phyloP scores from a whole-genome alignment of 2,329 filamentous ascomycete genomes.

The Penicillium sp. region DNA sequence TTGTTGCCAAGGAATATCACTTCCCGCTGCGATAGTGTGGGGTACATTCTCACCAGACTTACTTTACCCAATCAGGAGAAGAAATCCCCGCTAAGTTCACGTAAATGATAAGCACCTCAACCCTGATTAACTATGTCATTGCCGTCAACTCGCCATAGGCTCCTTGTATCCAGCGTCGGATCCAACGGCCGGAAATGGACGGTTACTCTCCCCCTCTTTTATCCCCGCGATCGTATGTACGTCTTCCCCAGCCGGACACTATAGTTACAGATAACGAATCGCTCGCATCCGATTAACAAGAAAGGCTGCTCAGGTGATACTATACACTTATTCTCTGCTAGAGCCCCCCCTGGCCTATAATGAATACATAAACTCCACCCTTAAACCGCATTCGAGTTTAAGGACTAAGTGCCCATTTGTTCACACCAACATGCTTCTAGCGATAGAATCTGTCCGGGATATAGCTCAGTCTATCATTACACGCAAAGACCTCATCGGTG shows the following conservation, averaged over 20 bases:
- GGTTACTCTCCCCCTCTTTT: conserved; percentile 5
- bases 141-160: neutral
- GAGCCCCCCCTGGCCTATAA: neutral
- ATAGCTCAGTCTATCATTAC: neutral
- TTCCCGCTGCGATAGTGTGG: neutral
- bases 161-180: conserved; percentile 15
- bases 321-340: neutral
- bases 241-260: neutral
- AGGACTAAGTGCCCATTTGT: neutral
- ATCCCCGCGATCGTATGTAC: conserved; percentile 3
- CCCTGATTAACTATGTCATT: conserved; percentile 7
- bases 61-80: conserved; percentile 39
- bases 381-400: neutral
- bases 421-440: neutral
- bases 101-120: conserved; percentile 18
- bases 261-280: neutral
- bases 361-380: neutral
- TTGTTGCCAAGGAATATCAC: neutral
- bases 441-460: neutral
- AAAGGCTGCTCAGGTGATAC: conserved; percentile 10
- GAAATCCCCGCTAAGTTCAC: conserved; percentile 31
- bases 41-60: conserved; percentile 13
- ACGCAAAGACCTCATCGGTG: conserved; percentile 17
- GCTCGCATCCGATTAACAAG: conserved; percentile 32
- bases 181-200: conserved; percentile 16